Base-by-base conservation (phyloP, 2,329 filamentous ascomycete genomes). In the Ascocoryne sarcoides region DNA sequence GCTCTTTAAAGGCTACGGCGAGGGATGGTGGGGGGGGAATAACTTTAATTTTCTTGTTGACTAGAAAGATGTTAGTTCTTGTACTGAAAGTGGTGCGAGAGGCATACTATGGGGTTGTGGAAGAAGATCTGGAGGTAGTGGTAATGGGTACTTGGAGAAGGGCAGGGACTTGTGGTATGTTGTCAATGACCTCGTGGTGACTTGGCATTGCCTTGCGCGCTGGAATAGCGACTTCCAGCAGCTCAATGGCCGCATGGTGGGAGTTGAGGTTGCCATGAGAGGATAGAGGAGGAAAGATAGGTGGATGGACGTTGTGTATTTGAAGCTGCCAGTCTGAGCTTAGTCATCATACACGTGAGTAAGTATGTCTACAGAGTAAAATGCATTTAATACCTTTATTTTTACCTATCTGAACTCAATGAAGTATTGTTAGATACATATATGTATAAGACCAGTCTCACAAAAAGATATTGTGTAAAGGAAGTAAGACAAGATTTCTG, bases 141-240 rank as follows among this genome's bases (percentile, higher is more conserved):
- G 40, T 37, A 44, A 9, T 34, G 42, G 32, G 21, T 38, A 29
- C 39, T 47, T 44, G 29, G 36, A 40, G 40, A 39, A 43, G 38
- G 59, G 46, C 36, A 59, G 63, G 42, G 65, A 51, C 39, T 66
- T 60, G 54, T 71, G 64, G 46, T 66, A 57, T 46, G 71, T 69
- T 33, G 65, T 62, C 60, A 80, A 63, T 44, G 68, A 66, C 51
- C 78, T 62, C 38, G 59, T 60, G 36, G 55, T 56, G 30, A 58
- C 53, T 40, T 60, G 64, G 42, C 74, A 71, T 46, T 70, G 70
- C 47, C 76, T 67, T 34, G 71, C 64, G 57, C 75, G 70, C 48
- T 79, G 70, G 53, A 86, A 58, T 28, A 76, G 65, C 20, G 75
- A 67, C 64, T 83, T 84, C 60, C 84, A 76, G 64, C 77, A 81